Base-by-base conservation (phyloP, 2,329 filamentous ascomycete genomes). In the Penicillium italicum region DNA sequence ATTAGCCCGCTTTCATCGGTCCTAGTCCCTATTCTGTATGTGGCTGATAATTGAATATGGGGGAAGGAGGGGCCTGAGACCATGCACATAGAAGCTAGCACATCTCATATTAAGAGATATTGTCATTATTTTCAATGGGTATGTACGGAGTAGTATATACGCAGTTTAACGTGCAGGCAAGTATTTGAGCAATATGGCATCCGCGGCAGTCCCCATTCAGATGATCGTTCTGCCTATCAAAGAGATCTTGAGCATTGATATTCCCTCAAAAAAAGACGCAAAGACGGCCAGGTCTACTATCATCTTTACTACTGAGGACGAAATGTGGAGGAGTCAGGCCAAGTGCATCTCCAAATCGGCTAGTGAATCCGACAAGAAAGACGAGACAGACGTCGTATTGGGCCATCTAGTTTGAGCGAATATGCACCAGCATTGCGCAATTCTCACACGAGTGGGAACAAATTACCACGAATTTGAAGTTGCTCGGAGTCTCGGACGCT, bases 261-360 rank as follows among this genome's bases (percentile, higher is more conserved):
- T 89, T 63, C 83, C 82, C 0, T 82, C 81, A 60, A 85, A 56
- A 1, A 28, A 54, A 7, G 58, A 64, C 85, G 57, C 1, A 34
- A 53, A 7, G 58, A 64, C 24, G 63, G 58, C n/a, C 43, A 62
- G 43, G 69, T 55, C 43, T 69, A 62, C n/a, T n/a, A n/a, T n/a
- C n/a, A n/a, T n/a, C n/a, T 72, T 5, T 24, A 24, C 5, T 69
- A 69, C 46, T 74, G 67, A 67, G 69, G 69, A 10, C 53, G 66
- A 40, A 60, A 69, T 31, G 62, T 70, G 12, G 69, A 72, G 56
- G 60, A 66, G 20, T 54, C 57, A 8, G 60, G 61, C 30, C 63
- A 69, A 33, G 63, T 70, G 8, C 67, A 73, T 54, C 55, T 73
- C 33, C 66, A 70, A 44, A 60, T 72, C 43, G 64, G 69, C 69